Conservation (phyloP, 176 grass and related monocot species). For the Metroxylon sagu region DNA sequence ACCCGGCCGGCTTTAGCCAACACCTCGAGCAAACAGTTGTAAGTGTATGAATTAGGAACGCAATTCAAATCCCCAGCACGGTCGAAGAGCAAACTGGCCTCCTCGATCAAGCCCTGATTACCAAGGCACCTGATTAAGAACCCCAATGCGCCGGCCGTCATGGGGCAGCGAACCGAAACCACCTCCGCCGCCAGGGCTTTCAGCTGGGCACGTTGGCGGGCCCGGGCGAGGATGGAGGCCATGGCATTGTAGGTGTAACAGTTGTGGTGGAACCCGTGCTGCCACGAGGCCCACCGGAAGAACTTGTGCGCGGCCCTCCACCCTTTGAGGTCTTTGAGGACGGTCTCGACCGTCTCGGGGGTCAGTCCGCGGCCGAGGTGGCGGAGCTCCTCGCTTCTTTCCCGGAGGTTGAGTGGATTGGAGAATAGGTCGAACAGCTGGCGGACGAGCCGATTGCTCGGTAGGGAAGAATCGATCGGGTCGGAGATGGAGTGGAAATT, state of each 20-base stretch:
- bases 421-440: slow-evolving; percentile 85
- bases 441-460: slow-evolving; percentile 24
- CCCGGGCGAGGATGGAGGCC: slow-evolving; percentile 40
- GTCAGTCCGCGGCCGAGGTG: slow-evolving; percentile 33
- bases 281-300: slow-evolving; percentile 53
- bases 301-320: slow-evolving; percentile 73
- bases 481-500: background rate
- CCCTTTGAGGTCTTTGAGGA: slow-evolving; percentile 38
- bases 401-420: slow-evolving; percentile 30
- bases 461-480: background rate
- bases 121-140: slow-evolving; percentile 71
- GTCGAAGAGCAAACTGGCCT: slow-evolving; percentile 44
- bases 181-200: slow-evolving; percentile 34
- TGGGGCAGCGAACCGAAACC: slow-evolving; percentile 32
- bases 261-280: slow-evolving; percentile 60
- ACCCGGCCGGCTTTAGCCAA: slow-evolving; percentile 41
- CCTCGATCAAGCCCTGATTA: slow-evolving; percentile 35
- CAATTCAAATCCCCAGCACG: slow-evolving; percentile 34
- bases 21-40: slow-evolving; percentile 68
- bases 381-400: slow-evolving; percentile 27
- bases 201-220: slow-evolving; percentile 29
- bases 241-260: slow-evolving; percentile 90
- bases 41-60: slow-evolving; percentile 65
- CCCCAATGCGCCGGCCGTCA: slow-evolving; percentile 63
- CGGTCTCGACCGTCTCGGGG: slow-evolving; percentile 20